Evolutionary conservation across 2,329 filamentous ascomycete genomes (phyloP).

Genomic region (Nannizzia gypsea): DNA sequence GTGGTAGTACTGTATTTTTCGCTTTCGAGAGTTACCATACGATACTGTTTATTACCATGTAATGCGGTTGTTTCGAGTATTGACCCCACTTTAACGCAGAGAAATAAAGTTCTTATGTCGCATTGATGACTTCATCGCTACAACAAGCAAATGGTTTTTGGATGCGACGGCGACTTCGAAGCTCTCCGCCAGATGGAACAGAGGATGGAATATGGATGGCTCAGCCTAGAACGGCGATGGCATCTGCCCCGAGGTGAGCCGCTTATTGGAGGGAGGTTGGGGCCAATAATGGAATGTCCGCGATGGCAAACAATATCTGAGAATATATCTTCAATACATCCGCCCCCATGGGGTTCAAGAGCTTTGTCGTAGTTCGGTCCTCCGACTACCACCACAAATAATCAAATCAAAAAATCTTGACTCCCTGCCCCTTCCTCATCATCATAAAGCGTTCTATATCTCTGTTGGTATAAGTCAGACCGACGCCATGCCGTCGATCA

Average conservation of each 20-base stretch:
- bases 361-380: not conserved
- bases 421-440: not conserved
- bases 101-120: not conserved
- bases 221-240: not conserved
- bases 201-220: not conserved
- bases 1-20: not conserved
- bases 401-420: not conserved
- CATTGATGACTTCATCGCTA: not conserved
- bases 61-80: not conserved
- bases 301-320: not conserved
- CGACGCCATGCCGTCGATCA: slow-evolving; percentile 8
- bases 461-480: not conserved
- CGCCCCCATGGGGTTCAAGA: not conserved
- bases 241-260: not conserved
- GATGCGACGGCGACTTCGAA: not conserved
- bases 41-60: not conserved
- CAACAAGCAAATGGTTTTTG: not conserved
- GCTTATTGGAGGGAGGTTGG: not conserved
- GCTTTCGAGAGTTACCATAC: not conserved
- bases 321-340: not conserved
- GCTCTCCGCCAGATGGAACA: not conserved
- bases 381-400: not conserved
- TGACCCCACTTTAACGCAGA: not conserved
- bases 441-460: not conserved
- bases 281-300: not conserved